Percentiles rank a stretch among this genome's conserved stretches.
These are phyloP conservation scores for Crithidia acanthocephali DNA, from an alignment of 208 protist species.

Conservation along the genomic window DNA sequence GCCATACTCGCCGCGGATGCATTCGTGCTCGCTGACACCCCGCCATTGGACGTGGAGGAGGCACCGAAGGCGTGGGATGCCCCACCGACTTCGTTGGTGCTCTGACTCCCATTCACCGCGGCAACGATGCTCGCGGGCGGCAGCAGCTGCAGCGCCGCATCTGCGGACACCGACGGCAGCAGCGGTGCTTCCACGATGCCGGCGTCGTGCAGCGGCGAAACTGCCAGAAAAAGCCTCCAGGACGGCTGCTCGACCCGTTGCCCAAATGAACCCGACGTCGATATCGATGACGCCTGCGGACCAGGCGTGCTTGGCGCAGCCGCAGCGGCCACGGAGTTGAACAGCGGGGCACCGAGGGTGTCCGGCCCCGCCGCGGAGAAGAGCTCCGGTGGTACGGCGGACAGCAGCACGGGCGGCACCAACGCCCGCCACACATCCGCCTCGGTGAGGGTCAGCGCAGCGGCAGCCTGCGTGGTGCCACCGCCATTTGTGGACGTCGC, in stretches of 20 bases:
- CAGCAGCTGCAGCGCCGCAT: constrained; percentile 9
- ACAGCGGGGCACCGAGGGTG: constrained; percentile 59
- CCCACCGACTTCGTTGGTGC: background rate
- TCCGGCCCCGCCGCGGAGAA: constrained; percentile 41
- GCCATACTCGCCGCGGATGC: background rate
- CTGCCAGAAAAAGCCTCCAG: constrained; percentile 51
- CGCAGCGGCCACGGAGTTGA: constrained; percentile 69
- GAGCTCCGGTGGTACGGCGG: constrained; percentile 42
- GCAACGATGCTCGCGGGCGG: constrained; percentile 27
- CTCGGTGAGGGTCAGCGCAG: constrained; percentile 32
- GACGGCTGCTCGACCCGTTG: background rate
- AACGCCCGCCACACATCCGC: constrained; percentile 58
- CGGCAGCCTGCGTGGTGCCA: background rate
- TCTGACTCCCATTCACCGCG: constrained; percentile 1
- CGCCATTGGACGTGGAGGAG: no score
- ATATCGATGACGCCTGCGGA: background rate
- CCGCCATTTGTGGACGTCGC: background rate
- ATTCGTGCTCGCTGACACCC: no score
- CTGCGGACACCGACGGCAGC: background rate
- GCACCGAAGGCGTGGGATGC: background rate
- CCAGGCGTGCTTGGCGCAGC: constrained; percentile 19
- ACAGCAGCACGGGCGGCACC: constrained; percentile 74
- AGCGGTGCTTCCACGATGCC: background rate
- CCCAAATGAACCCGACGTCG: constrained; percentile 7
- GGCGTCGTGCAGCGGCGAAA: constrained; percentile 66